phyloP scores from a whole-genome alignment of 139 green algal genomes.

The Mesotaenium endlicherianum region DNA sequence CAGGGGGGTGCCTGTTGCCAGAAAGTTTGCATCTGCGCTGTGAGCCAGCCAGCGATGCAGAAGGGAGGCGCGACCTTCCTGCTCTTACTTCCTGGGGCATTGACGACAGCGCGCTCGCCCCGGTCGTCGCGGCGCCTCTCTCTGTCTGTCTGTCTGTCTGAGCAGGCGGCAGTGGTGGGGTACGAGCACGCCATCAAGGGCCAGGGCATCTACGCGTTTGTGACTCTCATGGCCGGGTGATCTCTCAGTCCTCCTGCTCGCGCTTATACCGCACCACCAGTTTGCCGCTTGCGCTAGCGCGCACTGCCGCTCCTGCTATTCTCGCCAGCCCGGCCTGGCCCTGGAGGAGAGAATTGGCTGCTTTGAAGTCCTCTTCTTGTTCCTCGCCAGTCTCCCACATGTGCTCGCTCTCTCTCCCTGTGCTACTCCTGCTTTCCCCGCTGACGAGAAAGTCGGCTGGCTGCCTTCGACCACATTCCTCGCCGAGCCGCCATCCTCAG shows the following conservation, averaged over 20 bases:
- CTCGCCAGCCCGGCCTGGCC: too few species aligned
- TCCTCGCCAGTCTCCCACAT: too few species aligned
- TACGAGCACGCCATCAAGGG: conserved; percentile 92
- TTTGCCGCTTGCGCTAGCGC: too few species aligned
- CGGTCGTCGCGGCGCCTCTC: neutral
- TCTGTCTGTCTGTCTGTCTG: neutral
- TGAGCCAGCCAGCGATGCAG: neutral
- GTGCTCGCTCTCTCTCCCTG: too few species aligned
- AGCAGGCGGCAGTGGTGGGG: conserved; percentile 82
- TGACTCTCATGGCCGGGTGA: conserved; percentile 74
- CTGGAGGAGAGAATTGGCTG: too few species aligned
- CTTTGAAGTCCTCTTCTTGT: too few species aligned
- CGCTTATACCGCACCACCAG: too few species aligned
- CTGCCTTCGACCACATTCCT: too few species aligned
- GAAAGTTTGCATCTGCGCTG: neutral
- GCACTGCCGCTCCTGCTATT: too few species aligned
- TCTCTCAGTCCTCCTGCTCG: neutral
- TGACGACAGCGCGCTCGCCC: neutral
- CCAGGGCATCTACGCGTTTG: conserved; percentile 93
- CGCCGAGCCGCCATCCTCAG: too few species aligned
- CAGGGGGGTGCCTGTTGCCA: neutral
- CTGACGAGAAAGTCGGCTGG: too few species aligned
- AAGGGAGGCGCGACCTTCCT: neutral
- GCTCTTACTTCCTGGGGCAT: neutral
- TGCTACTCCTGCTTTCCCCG: too few species aligned